These are phyloP conservation scores for Rhynchosporium agropyri DNA, from an alignment of 2,329 filamentous ascomycete species.

Conservation along the genomic window DNA sequence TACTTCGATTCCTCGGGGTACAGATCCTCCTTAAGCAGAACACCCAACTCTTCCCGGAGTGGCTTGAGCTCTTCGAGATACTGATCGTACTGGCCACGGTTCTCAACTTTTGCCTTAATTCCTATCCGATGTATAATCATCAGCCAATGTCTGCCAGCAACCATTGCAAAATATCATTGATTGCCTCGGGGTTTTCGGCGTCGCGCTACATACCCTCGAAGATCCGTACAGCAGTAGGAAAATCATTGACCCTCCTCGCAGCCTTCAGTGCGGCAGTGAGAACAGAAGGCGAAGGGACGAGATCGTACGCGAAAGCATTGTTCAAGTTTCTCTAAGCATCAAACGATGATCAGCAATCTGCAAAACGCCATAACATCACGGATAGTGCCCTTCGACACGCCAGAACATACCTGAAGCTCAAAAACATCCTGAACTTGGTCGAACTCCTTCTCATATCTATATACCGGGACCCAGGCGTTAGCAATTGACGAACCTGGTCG, in stretches of 20 bases:
- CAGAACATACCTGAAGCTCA: constrained; percentile 85
- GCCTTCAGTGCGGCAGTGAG: constrained; percentile 90
- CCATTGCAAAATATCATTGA: constrained; percentile 7
- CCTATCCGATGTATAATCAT: constrained; percentile 55
- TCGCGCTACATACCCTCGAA: constrained; percentile 79
- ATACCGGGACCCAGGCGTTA: constrained; percentile 43
- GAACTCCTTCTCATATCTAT: constrained; percentile 99
- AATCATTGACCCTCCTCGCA: constrained; percentile 96
- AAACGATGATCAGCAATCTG: constrained; percentile 37
- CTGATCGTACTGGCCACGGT: constrained; percentile 94
- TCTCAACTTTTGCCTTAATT: constrained; percentile 99
- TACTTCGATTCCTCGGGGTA: constrained; percentile 64
- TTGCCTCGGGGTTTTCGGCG: constrained; percentile 14
- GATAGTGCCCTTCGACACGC: constrained; percentile 2
- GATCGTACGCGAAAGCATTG: constrained; percentile 99
- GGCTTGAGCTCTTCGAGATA: constrained; percentile 93
- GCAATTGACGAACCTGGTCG: constrained; percentile 43
- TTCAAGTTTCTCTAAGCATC: constrained; percentile 81
- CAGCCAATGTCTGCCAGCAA: constrained; percentile 21
- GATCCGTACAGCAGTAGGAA: constrained; percentile 94
- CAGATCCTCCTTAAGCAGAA: constrained; percentile 88
- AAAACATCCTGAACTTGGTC: constrained; percentile 97
- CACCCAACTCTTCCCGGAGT: constrained; percentile 89
- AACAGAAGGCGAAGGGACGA: constrained; percentile 92
- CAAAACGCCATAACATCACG: constrained; percentile 15